Evolutionary conservation across 2,329 filamentous ascomycete genomes (phyloP).

Genomic region (Davidsoniella eucalypti): DNA sequence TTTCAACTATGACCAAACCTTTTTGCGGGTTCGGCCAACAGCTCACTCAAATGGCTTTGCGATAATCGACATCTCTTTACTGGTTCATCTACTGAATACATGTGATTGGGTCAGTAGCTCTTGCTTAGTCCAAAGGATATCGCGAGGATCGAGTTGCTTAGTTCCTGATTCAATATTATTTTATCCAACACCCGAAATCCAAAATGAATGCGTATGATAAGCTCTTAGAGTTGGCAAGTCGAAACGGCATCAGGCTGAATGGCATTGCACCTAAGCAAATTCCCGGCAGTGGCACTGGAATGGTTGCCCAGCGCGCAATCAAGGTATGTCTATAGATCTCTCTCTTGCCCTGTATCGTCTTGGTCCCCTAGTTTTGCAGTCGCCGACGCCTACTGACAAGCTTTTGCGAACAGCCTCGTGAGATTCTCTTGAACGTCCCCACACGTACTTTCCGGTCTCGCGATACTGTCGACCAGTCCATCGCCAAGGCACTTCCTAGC

Average conservation of each 20-base stretch:
- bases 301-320: conserved; percentile 52
- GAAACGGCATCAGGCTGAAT: conserved; percentile 48
- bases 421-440: conserved; percentile 50
- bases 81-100: no score
- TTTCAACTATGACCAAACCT: no score
- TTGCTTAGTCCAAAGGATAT: background rate
- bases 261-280: conserved; percentile 52
- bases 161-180: background rate
- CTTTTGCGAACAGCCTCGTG: conserved; percentile 20
- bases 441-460: conserved; percentile 45
- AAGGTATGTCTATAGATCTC: conserved; percentile 31
- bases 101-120: background rate
- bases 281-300: conserved; percentile 58
- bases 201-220: conserved; percentile 19
- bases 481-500: conserved; percentile 34
- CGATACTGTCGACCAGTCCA: conserved; percentile 37
- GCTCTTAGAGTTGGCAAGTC: conserved; percentile 52
- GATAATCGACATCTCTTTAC: background rate
- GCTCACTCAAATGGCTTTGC: background rate
- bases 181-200: no score
- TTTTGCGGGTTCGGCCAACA: no score
- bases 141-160: background rate
- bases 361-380: background rate
- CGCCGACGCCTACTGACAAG: background rate
- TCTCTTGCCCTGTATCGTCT: background rate